Base-by-base conservation (phyloP, 164 flowering plant genomes). In the Vitis riparia region DNA sequence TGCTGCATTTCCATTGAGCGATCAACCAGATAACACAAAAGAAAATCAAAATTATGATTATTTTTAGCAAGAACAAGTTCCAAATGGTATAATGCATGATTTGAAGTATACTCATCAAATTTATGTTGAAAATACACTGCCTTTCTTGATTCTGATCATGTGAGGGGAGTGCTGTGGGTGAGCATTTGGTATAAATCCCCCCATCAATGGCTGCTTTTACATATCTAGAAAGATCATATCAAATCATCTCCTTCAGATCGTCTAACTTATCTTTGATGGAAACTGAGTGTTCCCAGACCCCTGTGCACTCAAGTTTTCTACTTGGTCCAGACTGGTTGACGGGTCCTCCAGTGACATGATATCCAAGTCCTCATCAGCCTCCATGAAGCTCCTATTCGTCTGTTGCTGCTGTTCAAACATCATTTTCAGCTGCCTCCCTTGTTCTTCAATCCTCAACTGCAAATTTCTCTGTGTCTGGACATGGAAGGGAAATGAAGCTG, bases 401-500 rank as follows among this genome's bases (percentile, higher is more conserved):
- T 80, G 80, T 70, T 82, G 84, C 64, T 89, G 95, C 78, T 80
- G 81, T 7, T 88, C 88, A 56, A 89, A 78, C 88, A 92, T 83
- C 87, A 69, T 79, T 71, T 79, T 82, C 15, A 92, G 90, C 63
- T 85, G 87, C 79, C 65, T 85, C 64, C 94, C 97, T 75, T 90
- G 95, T 69, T 88, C 92, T 81, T 90, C 97, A 30, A 90, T 90
- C 55, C 88, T 79, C 80, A 89, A 13, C 77, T 89, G 97, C 63
- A 90, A 78, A 61, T 77, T 86, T 59, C 88, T 69, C 71, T 90
- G 96, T 68, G 85, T 79, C 96, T 90, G 84, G 71, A 16, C 52
- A 59, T 58, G 23, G 49, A 48, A 65, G 6, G 7, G 44, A 37
- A 37, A 37, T 37, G 44, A 37, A 37, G 27, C 27, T 23, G 27